phyloP scores from a whole-genome alignment of 106 monocot species.

The Allium fistulosum region DNA sequence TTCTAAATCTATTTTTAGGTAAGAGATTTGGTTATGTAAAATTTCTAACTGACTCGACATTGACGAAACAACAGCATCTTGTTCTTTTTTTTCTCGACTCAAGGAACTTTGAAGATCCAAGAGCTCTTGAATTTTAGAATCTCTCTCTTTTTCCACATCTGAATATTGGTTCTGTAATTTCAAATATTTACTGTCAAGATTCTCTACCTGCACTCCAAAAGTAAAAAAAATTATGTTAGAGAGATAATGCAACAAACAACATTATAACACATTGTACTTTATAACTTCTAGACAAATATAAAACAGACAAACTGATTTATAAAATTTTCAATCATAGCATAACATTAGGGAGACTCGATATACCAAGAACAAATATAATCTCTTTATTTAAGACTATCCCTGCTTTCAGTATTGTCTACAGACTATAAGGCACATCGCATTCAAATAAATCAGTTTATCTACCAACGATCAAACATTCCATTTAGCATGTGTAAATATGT shows the following conservation, averaged over 20 bases:
- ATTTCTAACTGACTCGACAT: conserved; percentile 9
- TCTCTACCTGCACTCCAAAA: conserved; percentile 21
- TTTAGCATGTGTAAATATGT: too few relatives aligned
- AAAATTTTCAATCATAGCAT: too few relatives aligned
- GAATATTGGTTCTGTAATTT: conserved; percentile 27
- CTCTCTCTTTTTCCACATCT: conserved; percentile 27
- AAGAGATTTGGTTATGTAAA: conserved; percentile 19
- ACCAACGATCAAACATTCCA: too few relatives aligned
- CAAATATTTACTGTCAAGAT: conserved; percentile 25
- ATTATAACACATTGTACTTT: too few relatives aligned
- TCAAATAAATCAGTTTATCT: too few relatives aligned
- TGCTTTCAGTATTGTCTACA: too few relatives aligned
- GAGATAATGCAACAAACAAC: neutral
- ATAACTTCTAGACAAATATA: too few relatives aligned
- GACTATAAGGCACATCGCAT: too few relatives aligned
- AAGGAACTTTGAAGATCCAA: conserved; percentile 26
- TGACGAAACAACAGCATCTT: conserved; percentile 16
- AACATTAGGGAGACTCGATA: too few relatives aligned
- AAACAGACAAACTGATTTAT: too few relatives aligned
- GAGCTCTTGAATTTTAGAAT: conserved; percentile 18
- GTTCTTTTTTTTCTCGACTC: conserved; percentile 17
- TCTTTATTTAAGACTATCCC: too few relatives aligned
- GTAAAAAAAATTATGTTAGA: neutral
- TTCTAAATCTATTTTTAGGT: conserved; percentile 28
- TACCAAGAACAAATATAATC: too few relatives aligned